Evolutionary conservation across 73 alveolate genomes (phyloP).

Genomic region (Tetrahymena thermophila): DNA sequence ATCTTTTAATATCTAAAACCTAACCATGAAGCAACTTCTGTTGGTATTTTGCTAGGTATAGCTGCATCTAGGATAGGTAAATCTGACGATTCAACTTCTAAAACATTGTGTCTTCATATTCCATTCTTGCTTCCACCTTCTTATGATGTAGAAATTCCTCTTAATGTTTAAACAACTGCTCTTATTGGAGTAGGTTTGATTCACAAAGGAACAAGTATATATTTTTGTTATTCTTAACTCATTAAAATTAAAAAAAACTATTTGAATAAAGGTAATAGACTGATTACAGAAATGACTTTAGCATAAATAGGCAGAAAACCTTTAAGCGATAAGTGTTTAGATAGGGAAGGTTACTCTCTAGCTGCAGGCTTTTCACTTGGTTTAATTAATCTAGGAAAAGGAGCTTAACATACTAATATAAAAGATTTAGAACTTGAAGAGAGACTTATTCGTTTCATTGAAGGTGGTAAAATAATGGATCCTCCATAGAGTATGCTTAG

Average conservation of each 20-base stretch:
- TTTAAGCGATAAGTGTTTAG: conserved; percentile 85
- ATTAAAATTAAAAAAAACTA: not conserved
- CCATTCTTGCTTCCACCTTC: conserved; percentile 91
- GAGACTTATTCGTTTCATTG: conserved; percentile 85
- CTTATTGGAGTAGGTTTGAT: conserved; percentile 93
- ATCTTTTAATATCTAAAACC: conserved; percentile 88
- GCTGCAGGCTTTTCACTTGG: conserved; percentile 97
- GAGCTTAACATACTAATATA: conserved; percentile 65
- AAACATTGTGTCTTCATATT: conserved; percentile 91
- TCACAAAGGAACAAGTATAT: not conserved
- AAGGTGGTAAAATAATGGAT: conserved; percentile 78
- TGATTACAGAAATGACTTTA: conserved; percentile 93
- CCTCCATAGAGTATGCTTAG: conserved; percentile 70
- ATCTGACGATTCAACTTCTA: conserved; percentile 91
- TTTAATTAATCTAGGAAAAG: conserved; percentile 91
- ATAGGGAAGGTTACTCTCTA: conserved; percentile 92
- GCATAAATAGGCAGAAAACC: conserved; percentile 94
- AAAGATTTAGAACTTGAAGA: conserved; percentile 84
- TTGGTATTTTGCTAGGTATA: conserved; percentile 91
- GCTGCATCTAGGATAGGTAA: conserved; percentile 95
- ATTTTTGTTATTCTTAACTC: not conserved
- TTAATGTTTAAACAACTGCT: conserved; percentile 90
- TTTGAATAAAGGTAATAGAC: conserved; percentile 86
- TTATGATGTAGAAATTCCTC: conserved; percentile 86
- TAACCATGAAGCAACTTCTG: conserved; percentile 94